These are phyloP conservation scores for Cydonia oblonga DNA, from an alignment of 331 rosid genomes.

Conservation along the genomic window DNA sequence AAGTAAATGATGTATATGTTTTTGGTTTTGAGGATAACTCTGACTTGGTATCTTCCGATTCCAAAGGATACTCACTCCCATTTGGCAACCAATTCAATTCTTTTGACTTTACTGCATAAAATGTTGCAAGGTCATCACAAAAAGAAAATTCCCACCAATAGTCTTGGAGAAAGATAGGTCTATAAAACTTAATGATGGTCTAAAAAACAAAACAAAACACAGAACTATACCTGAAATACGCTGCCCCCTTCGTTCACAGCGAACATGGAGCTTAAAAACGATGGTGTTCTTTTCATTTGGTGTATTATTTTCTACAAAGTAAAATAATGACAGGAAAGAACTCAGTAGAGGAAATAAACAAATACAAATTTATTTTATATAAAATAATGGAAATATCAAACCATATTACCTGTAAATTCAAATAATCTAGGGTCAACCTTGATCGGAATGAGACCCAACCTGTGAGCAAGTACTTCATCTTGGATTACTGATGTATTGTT, in stretches of 20 bases:
- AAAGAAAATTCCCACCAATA: neutral
- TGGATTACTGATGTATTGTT: conserved; percentile 78
- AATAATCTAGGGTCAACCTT: conserved; percentile 80
- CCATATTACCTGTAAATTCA: conserved; percentile 61
- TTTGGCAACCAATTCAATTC: conserved; percentile 72
- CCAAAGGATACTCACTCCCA: conserved; percentile 54
- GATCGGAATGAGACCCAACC: conserved; percentile 91
- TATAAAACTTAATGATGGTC: neutral
- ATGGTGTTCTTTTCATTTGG: conserved; percentile 76
- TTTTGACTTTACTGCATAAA: conserved; percentile 59
- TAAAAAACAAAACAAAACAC: neutral
- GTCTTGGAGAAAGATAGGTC: neutral
- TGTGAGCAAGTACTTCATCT: conserved; percentile 94
- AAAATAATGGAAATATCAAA: conserved; percentile 2
- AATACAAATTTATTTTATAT: neutral
- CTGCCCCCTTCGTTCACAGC: conserved; percentile 28
- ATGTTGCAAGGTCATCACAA: conserved; percentile 14
- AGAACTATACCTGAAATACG: conserved; percentile 49
- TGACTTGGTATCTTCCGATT: conserved; percentile 33
- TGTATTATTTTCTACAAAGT: conserved; percentile 36
- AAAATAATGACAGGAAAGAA: neutral
- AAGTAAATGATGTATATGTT: conserved; percentile 69
- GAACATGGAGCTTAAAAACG: conserved; percentile 69
- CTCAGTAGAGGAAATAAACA: conserved; percentile 3
- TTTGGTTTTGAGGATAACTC: conserved; percentile 39